A percentile compares a stretch with the other conserved stretches of the same genome.
Conservation (phyloP, 2,329 filamentous ascomycete genomes). For the Clonostachys byssicola region DNA sequence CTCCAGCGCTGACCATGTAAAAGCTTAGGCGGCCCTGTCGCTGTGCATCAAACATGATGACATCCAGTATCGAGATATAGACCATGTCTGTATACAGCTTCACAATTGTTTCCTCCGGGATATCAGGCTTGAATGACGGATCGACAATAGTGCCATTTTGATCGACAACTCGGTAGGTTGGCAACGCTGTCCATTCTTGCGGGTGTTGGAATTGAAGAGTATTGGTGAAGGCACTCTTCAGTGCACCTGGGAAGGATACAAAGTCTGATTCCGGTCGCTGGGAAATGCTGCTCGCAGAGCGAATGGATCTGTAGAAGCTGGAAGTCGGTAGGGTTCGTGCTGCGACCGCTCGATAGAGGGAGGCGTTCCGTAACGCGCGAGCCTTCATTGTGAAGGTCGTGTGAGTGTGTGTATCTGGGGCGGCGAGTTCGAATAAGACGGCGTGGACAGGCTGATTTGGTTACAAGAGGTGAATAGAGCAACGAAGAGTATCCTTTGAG, state of each 20-base stretch:
- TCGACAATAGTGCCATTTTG: slow-evolving; percentile 84
- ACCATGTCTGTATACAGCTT: slow-evolving; percentile 65
- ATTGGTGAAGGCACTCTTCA: slow-evolving; percentile 89
- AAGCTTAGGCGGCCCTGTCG: slow-evolving; percentile 91
- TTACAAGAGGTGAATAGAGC: no score
- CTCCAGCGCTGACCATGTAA: slow-evolving; percentile 94
- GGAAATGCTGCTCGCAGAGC: slow-evolving; percentile 44
- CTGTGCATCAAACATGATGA: slow-evolving; percentile 98
- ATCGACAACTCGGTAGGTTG: slow-evolving; percentile 89
- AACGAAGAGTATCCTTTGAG: no score
- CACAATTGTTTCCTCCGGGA: slow-evolving; percentile 58
- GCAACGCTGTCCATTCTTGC: slow-evolving; percentile 68
- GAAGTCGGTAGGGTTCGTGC: slow-evolving; percentile 9
- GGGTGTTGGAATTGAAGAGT: slow-evolving; percentile 74
- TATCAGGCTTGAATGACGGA: slow-evolving; percentile 61
- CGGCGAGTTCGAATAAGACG: background rate
- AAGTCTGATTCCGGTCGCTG: slow-evolving; percentile 51
- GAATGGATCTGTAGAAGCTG: slow-evolving; percentile 10
- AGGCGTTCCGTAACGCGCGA: slow-evolving; percentile 19
- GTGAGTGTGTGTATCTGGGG: background rate
- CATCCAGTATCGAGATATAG: slow-evolving; percentile 78
- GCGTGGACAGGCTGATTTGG: background rate
- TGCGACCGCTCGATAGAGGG: slow-evolving; percentile 14
- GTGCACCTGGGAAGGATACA: slow-evolving; percentile 84
- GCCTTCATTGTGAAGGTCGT: slow-evolving; percentile 20